phyloP scores from a whole-genome alignment of 805 yeast species.

The Pichia eremophila region DNA sequence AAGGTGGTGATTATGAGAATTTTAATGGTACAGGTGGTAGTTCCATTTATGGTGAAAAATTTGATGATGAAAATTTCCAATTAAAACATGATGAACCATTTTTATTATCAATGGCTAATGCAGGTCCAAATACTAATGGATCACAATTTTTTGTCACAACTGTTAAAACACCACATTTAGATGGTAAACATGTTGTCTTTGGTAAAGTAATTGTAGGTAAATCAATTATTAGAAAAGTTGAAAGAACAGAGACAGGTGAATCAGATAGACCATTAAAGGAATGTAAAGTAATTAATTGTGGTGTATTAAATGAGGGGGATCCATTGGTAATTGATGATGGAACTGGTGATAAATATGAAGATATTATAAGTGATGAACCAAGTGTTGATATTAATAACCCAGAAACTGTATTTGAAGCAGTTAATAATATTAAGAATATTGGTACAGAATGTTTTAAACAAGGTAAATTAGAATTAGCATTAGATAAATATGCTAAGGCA shows the following conservation, averaged over 20 bases:
- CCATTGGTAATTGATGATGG: slow-evolving; percentile 53
- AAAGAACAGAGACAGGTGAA: slow-evolving; percentile 53
- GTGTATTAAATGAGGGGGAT: slow-evolving; percentile 57
- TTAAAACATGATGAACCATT: slow-evolving; percentile 75
- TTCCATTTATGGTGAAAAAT: slow-evolving; percentile 74
- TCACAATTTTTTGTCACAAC: slow-evolving; percentile 94
- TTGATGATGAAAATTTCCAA: slow-evolving; percentile 83
- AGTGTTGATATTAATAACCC: slow-evolving; percentile 49
- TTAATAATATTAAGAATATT: slow-evolving; percentile 56
- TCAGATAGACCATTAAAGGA: slow-evolving; percentile 65
- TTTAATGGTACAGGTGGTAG: slow-evolving; percentile 74
- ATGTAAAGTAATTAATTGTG: slow-evolving; percentile 70
- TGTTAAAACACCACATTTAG: slow-evolving; percentile 86
- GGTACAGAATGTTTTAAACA: slow-evolving; percentile 71
- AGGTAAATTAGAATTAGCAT: slow-evolving; percentile 48
- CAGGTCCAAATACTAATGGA: slow-evolving; percentile 93
- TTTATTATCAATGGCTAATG: slow-evolving; percentile 91
- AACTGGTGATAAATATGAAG: slow-evolving; percentile 79
- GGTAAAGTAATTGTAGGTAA: slow-evolving; percentile 84
- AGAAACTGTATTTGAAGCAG: slow-evolving; percentile 60
- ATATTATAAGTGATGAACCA: slow-evolving; percentile 64
- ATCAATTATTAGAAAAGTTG: slow-evolving; percentile 69
- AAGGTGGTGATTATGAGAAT: slow-evolving; percentile 86
- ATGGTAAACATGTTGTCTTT: slow-evolving; percentile 93
- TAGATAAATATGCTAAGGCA: slow-evolving; percentile 66